These are phyloP conservation scores for Sporothrix phasma DNA, from an alignment of 2,329 filamentous ascomycete genomes.

Conservation along the genomic window DNA sequence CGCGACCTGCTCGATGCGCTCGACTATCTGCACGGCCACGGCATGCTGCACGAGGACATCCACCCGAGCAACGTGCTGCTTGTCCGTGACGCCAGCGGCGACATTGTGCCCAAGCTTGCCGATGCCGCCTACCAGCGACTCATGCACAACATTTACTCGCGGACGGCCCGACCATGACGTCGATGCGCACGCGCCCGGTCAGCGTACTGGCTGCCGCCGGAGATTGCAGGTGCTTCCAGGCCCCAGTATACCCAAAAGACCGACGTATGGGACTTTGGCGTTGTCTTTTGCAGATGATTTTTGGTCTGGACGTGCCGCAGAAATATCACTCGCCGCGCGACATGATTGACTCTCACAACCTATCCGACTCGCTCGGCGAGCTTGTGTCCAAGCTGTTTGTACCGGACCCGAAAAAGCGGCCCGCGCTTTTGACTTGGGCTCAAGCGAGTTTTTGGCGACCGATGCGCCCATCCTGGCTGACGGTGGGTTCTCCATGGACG, in stretches of 20 bases:
- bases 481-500: constrained; percentile 32
- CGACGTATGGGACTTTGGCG: constrained; percentile 90
- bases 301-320: constrained; percentile 66
- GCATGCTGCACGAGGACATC: constrained; percentile 73
- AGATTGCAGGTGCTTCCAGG: constrained; percentile 54
- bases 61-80: constrained; percentile 72
- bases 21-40: constrained; percentile 76
- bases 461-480: constrained; percentile 50
- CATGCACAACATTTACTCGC: constrained; percentile 47
- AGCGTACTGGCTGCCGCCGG: constrained; percentile 74
- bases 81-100: constrained; percentile 57
- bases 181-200: constrained; percentile 56
- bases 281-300: constrained; percentile 92
- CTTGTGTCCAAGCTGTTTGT: constrained; percentile 78
- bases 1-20: constrained; percentile 82
- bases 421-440: constrained; percentile 63
- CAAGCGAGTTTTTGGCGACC: constrained; percentile 56
- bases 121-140: constrained; percentile 63
- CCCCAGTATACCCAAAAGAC: constrained; percentile 64
- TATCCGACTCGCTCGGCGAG: constrained; percentile 69
- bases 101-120: constrained; percentile 62
- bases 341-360: constrained; percentile 57
- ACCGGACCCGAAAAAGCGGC: constrained; percentile 70
- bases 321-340: constrained; percentile 71
- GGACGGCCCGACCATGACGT: constrained; percentile 42